Base-by-base conservation (phyloP, 78 protist species). In the Speleostelium caveatum region DNA sequence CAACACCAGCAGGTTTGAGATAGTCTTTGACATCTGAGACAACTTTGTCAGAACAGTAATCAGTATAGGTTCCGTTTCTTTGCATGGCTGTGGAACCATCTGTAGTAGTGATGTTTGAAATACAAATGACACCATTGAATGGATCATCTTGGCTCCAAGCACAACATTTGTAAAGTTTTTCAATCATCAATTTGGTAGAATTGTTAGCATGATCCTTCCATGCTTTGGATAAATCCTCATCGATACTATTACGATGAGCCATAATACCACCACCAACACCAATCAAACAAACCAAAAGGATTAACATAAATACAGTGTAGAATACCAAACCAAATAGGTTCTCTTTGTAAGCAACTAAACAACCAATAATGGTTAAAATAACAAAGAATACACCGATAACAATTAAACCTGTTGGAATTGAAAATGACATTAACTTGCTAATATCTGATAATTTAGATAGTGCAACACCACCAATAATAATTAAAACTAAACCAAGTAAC, bases 201-300 rank as follows among this genome's bases (percentile, higher is more conserved):
- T 42, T 53, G 14, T 0, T n/a, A 12, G 30, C 0, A n/a, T 49
- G 5, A 16, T 55, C 2, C 19, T 55, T 26, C 88, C 88, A 79
- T 30, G 62, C 74, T 4, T 59, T 42, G 21, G 2, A 19, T 0
- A 79, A 2, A n/a, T 38, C 55, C 3, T 0, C 28, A 0, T 35
- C 76, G 0, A 36, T 39, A 41, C 55, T 26, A 35, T 79, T 67
- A 39, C 74, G 88, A 36, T 79, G 67, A 14, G 88, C 28, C 30
- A 79, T 24, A 1, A 76, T 66, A 53, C 74, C 88, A 79, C 88
- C 76, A 56, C 88, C 88, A 24, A 79, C 74, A 67, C 88, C 88
- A 39, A 79, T 79, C 28, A 79, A 67, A 24, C 73, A 71, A 24
- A 79, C 76, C 36, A 79, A 79, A 36, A 67, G 74, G 26, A 79